Percentiles rank a stretch among this genome's conserved stretches.
phyloP scores from a whole-genome alignment of 306 rosid genomes.

The Styphnolobium japonicum region DNA sequence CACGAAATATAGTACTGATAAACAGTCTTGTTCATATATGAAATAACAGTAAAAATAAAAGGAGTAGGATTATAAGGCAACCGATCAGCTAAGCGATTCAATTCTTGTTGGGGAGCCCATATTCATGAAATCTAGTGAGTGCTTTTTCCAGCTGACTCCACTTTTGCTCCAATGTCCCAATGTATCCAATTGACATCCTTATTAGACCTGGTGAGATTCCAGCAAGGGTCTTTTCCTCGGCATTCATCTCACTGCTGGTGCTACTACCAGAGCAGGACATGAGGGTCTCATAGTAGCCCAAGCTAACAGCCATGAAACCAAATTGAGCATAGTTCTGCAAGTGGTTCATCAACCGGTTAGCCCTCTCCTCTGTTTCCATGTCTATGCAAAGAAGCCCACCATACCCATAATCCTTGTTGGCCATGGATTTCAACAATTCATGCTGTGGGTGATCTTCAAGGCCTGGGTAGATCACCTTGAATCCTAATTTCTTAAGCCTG shows the following conservation, averaged over 20 bases:
- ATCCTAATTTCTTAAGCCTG: slow-evolving; percentile 58
- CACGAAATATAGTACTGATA: too few species aligned
- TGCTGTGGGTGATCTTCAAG: slow-evolving; percentile 76
- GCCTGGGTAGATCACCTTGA: slow-evolving; percentile 78
- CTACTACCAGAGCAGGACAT: slow-evolving; percentile 93
- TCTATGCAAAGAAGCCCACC: slow-evolving; percentile 85
- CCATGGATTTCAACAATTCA: slow-evolving; percentile 48
- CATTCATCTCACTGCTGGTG: slow-evolving; percentile 77
- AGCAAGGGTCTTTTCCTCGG: slow-evolving; percentile 58
- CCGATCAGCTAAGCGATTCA: not conserved
- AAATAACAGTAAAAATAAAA: not conserved
- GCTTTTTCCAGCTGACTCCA: slow-evolving; percentile 80
- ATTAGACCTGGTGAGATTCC: slow-evolving; percentile 79
- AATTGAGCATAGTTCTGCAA: slow-evolving; percentile 66
- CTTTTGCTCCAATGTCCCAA: slow-evolving; percentile 84
- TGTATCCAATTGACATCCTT: slow-evolving; percentile 68
- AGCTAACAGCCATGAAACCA: slow-evolving; percentile 83
- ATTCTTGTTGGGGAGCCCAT: not conserved
- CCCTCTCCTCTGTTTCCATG: slow-evolving; percentile 75
- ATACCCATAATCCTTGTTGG: slow-evolving; percentile 61
- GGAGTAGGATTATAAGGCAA: too few species aligned
- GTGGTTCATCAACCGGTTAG: slow-evolving; percentile 56
- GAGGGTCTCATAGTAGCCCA: slow-evolving; percentile 83
- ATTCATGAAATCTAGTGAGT: slow-evolving; percentile 33
- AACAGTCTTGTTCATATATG: not conserved